Conservation (phyloP, 208 protist species). For the Crithidia mellificae region DNA sequence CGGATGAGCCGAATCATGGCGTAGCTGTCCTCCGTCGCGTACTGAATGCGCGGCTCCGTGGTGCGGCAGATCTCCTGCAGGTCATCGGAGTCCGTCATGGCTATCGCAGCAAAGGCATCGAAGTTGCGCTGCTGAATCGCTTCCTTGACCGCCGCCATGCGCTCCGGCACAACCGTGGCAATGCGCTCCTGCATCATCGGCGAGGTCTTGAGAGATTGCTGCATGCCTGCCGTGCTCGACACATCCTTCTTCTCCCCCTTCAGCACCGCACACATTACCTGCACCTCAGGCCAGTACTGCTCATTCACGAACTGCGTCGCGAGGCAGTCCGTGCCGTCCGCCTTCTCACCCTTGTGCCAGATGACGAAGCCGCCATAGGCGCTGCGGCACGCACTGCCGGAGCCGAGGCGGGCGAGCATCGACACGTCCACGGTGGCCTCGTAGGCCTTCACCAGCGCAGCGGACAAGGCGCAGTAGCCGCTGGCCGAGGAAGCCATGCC, state of each 20-base stretch:
- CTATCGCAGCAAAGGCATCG: slow-evolving; percentile 90
- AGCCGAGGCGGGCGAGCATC: slow-evolving; percentile 91
- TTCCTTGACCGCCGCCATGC: slow-evolving; percentile 90
- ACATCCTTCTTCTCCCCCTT: slow-evolving; percentile 94
- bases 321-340: slow-evolving; percentile 88
- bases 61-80: slow-evolving; percentile 98
- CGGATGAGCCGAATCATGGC: slow-evolving; percentile 95
- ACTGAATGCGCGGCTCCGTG: slow-evolving; percentile 97
- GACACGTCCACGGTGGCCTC: slow-evolving; percentile 78
- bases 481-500: slow-evolving; percentile 98
- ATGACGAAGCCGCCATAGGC: slow-evolving; percentile 98
- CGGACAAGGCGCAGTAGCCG: slow-evolving; percentile 96
- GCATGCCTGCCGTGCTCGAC: slow-evolving; percentile 97
- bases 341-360: slow-evolving; percentile 94
- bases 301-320: slow-evolving; percentile 91
- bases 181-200: slow-evolving; percentile 90
- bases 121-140: slow-evolving; percentile 96
- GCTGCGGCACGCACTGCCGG: slow-evolving; percentile 97
- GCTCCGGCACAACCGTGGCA: slow-evolving; percentile 82
- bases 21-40: slow-evolving; percentile 97
- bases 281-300: slow-evolving; percentile 94
- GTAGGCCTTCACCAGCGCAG: slow-evolving; percentile 76
- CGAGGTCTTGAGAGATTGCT: slow-evolving; percentile 92
- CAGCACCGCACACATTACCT: slow-evolving; percentile 92
- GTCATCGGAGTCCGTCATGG: slow-evolving; percentile 97